Percentiles rank a stretch among this genome's conserved stretches.
These are phyloP conservation scores for Rhodamnia argentea DNA, from an alignment of 345 rosid species.

Conservation along the genomic window DNA sequence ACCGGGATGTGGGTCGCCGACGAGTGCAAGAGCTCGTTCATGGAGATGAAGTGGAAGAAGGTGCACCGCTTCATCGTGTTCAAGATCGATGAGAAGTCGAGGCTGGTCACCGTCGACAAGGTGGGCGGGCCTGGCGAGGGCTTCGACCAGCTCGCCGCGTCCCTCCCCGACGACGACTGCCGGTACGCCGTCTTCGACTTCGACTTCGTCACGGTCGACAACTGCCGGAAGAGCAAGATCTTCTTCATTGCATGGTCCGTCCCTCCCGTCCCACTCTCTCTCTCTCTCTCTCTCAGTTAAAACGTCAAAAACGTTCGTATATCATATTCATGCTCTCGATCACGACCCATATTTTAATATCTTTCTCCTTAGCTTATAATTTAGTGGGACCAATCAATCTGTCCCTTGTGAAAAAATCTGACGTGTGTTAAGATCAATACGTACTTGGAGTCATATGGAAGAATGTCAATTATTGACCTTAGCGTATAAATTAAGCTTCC, in stretches of 20 bases:
- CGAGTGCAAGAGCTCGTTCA: slow-evolving; percentile 80
- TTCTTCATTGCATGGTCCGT: slow-evolving; percentile 94
- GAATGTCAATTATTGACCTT: neutral
- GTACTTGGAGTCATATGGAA: neutral
- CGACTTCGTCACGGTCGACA: slow-evolving; percentile 88
- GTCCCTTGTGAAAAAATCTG: neutral
- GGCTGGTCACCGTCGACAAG: slow-evolving; percentile 78
- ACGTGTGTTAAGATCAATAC: neutral
- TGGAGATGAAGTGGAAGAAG: slow-evolving; percentile 97
- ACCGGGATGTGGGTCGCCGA: slow-evolving; percentile 90
- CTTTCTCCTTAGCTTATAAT: neutral
- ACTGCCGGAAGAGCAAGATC: slow-evolving; percentile 97
- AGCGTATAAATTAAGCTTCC: neutral
- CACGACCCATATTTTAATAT: neutral
- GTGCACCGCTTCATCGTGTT: slow-evolving; percentile 74
- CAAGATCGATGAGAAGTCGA: slow-evolving; percentile 91
- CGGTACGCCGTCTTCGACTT: slow-evolving; percentile 91
- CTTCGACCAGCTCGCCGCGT: slow-evolving; percentile 61
- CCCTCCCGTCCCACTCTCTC: neutral
- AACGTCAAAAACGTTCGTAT: neutral
- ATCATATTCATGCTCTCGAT: neutral
- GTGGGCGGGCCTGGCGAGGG: slow-evolving; percentile 82
- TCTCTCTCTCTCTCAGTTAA: neutral
- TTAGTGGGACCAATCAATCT: neutral
- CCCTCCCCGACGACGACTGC: slow-evolving; percentile 80